These are phyloP conservation scores for Candida oleophila DNA, from an alignment of 805 yeast genomes.

Conservation along the genomic window DNA sequence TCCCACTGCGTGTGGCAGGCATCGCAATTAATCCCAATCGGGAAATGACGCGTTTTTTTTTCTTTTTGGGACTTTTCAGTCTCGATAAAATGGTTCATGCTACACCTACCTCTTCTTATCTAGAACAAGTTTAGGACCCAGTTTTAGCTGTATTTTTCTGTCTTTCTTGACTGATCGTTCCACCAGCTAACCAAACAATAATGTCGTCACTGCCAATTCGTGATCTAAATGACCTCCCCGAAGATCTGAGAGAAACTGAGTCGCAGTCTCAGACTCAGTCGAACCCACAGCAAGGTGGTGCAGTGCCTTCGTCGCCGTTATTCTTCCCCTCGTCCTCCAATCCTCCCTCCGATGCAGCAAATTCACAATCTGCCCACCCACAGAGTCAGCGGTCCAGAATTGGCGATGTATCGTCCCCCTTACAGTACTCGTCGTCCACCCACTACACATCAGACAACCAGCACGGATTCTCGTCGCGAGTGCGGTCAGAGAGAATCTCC, in stretches of 20 bases:
- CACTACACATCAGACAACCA: conserved; percentile 37
- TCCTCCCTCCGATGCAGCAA: conserved; percentile 31
- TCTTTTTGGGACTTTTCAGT: conserved; percentile 3
- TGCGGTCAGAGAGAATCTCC: conserved; percentile 45
- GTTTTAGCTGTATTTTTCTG: background rate
- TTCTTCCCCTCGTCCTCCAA: conserved; percentile 50
- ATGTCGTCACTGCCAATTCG: conserved; percentile 41
- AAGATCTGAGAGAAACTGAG: conserved; percentile 30
- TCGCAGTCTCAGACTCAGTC: conserved; percentile 33
- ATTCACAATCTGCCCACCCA: background rate
- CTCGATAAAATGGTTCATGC: conserved; percentile 1
- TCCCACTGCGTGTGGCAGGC: background rate
- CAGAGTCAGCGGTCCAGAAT: conserved; percentile 21
- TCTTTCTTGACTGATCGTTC: too few relatives aligned
- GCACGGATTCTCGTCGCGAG: conserved; percentile 11
- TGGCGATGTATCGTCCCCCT: conserved; percentile 47
- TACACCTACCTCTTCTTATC: too few relatives aligned
- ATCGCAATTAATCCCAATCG: conserved; percentile 20
- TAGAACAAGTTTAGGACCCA: too few relatives aligned
- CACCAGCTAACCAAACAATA: background rate
- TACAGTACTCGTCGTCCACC: conserved; percentile 46
- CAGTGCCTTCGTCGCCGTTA: conserved; percentile 57
- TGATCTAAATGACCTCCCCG: conserved; percentile 27
- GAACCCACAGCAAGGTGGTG: conserved; percentile 19
- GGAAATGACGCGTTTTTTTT: conserved; percentile 15